Base-by-base conservation (phyloP, 2,329 filamentous ascomycete genomes). In the Epichloe festucae region DNA sequence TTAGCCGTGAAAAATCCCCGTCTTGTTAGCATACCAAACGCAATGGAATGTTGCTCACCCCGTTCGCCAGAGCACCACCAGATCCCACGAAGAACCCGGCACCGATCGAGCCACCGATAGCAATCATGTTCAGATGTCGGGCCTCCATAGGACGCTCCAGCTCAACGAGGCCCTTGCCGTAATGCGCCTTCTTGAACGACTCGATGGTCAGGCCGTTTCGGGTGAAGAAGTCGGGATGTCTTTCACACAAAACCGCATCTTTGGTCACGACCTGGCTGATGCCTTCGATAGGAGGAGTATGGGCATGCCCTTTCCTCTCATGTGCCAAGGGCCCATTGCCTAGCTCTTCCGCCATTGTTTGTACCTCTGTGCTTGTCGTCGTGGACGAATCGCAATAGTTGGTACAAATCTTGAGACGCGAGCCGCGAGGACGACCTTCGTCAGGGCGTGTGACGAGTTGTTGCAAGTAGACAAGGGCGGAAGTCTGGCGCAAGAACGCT, bases 71-170 rank as follows among this genome's bases (percentile, higher is more conserved):
- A 51, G 75, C 75, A 55, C 67, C 62, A 54, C 77, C 77, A 11
- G 75, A 77, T 59, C 78, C 77, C 55, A 81, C 78, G 64, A 80
- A 81, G 70, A 81, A 79, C 65, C 78, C 78, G 54, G 78, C 77
- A 61, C 78, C 78, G 45, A 81, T 81, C 23, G 52, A 53, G n/a
- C 52, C 52, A 21, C 52, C 75, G 52, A 79, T 77, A 58, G 75
- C 74, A 63, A 78, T 78, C 76, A 79, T 78, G 64, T 79, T 74
- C 59, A 80, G 65, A 64, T 79, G 77, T 58, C 77, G 73, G 41
- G 67, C 66, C 67, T 74, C 73, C 68, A 80, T 75, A 55, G 65
- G 61, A 46, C 67, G 64, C 53, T 72, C 67, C 10, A 72, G 63
- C 56, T 71, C 66, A 44, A 64, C 59, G 31, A 65, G 23, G 39